Percentiles rank a stretch among this genome's conserved stretches.
phyloP scores from a whole-genome alignment of 202 grass and related monocot species.

The Carex sylvatica region DNA sequence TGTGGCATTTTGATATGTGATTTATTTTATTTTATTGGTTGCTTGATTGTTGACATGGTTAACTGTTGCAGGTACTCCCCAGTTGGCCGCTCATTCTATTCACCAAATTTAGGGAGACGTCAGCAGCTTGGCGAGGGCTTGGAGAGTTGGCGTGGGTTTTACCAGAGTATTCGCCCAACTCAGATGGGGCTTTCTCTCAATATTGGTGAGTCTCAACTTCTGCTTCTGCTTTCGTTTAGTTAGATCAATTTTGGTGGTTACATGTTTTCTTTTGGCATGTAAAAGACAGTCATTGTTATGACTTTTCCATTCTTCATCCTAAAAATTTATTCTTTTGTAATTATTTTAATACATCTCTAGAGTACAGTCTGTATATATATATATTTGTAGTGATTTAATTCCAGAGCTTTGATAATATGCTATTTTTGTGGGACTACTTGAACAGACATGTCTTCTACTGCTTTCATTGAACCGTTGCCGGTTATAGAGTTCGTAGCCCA shows the following conservation, averaged over 20 bases:
- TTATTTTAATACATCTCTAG: not conserved
- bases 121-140: constrained; percentile 84
- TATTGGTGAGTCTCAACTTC: constrained; percentile 54
- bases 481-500: constrained; percentile 85
- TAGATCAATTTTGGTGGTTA: not conserved
- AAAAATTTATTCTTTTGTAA: not conserved
- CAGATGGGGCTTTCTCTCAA: constrained; percentile 96
- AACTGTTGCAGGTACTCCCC: constrained; percentile 56
- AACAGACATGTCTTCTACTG: constrained; percentile 93
- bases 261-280: not conserved
- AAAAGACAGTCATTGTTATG: not conserved
- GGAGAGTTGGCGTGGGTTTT: constrained; percentile 95
- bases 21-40: not conserved
- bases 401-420: constrained; percentile 23
- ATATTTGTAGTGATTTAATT: not conserved
- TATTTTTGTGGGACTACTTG: constrained; percentile 20
- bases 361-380: not conserved
- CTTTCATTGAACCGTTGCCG: constrained; percentile 82
- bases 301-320: not conserved
- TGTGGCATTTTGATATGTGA: not conserved
- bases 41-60: not conserved
- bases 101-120: constrained; percentile 77
- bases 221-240: constrained; percentile 19
- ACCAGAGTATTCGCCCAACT: constrained; percentile 93
- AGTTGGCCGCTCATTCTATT: constrained; percentile 90